Evolutionary conservation across 345 rosid species (phyloP), one percentile per base, ranked within the genome.

Genomic region (Trapa incisa): DNA sequence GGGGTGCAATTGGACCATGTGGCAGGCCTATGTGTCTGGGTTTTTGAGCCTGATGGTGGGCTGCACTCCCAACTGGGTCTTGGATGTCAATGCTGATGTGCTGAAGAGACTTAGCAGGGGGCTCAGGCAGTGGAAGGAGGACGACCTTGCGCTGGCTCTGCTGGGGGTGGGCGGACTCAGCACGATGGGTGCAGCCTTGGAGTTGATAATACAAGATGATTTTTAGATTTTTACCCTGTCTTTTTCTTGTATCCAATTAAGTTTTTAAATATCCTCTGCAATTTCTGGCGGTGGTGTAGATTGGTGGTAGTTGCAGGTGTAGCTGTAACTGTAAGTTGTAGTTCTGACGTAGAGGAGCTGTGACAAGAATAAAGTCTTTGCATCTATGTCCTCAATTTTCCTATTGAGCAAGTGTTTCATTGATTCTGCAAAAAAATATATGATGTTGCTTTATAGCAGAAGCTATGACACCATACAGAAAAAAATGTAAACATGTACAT

Each of bases 61-160:
- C 41, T 89, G 96, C 80, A 81, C 91, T 29, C 93, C 96, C 0
- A 77, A 60, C 38, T 94, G 99, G 99, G 89, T 94, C 43, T 61
- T 70, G n/a, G 99, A 91, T 82, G 83, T 89, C 33, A 82, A 91
- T 70, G 87, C 73, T 35, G 82, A 86, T 66, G 86, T 87, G 73
- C 73, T 89, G 73, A 86, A 84, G 80, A 89, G 96, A 72, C 74
- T 91, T 66, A 87, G 96, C 71, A 81, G 78, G 65, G 96, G 93
- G n/a, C 68, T 94, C 67, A 84, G 84, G 78, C 85, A 74, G 38
- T 87, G 87, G 89, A 81, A 86, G 13, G 91, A 91, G 69, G 96
- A 82, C 32, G 91, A 91, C 65, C 83, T 94, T 42, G 96, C 96
- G 9, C 64, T 94, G 47, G 77, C 82, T 39, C 77, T 94, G 83